Evolutionary conservation across 176 grass and related monocot genomes (phyloP).

Genomic region (Phoenix roebelenii): DNA sequence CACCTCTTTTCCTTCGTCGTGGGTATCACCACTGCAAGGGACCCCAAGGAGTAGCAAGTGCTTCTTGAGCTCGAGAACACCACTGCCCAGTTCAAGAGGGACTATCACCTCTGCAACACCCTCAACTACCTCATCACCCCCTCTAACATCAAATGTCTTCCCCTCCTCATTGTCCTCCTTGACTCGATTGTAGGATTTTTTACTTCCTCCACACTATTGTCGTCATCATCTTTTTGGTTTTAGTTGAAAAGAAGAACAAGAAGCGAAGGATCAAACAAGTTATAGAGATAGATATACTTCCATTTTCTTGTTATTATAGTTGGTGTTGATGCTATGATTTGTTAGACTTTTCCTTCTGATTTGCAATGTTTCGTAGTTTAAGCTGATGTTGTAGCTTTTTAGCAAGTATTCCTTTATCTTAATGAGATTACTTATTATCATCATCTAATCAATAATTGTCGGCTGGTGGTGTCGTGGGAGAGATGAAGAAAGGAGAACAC

Average conservation of each 20-base stretch:
- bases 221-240: neutral
- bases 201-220: too few relatives aligned
- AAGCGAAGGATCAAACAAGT: neutral
- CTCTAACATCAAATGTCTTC: conserved; percentile 80
- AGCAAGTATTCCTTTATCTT: neutral
- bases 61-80: conserved; percentile 3
- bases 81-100: too few relatives aligned
- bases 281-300: neutral
- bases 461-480: too few relatives aligned
- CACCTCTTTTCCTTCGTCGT: conserved; percentile 91
- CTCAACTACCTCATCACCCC: conserved; percentile 94
- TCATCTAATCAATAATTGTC: too few relatives aligned
- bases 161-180: conserved; percentile 47
- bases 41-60: conserved; percentile 74
- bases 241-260: neutral
- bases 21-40: conserved; percentile 69
- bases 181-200: neutral
- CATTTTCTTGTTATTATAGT: too few relatives aligned
- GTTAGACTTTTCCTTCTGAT: too few relatives aligned
- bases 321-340: too few relatives aligned
- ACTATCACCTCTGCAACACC: conserved; percentile 68
- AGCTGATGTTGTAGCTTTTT: neutral
- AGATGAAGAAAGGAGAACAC: too few relatives aligned
- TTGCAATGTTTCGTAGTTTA: too few relatives aligned
- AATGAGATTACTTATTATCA: too few relatives aligned